phyloP scores from a whole-genome alignment of 108 stramenopile genomes.

The Cyclotella baltica region DNA sequence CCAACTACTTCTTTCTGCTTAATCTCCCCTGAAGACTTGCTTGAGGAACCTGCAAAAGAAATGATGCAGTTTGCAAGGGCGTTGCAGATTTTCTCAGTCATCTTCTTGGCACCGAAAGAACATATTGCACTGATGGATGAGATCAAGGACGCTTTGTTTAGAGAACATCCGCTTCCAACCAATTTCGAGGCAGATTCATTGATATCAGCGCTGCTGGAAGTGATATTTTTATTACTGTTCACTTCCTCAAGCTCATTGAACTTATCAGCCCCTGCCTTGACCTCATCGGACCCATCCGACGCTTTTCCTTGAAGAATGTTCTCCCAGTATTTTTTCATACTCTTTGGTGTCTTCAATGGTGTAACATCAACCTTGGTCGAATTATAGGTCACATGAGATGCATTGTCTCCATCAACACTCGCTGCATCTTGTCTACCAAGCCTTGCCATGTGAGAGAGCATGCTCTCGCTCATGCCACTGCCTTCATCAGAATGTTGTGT shows the following conservation, averaged over 20 bases:
- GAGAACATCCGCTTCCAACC: background rate
- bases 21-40: background rate
- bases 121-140: background rate
- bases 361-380: slow-evolving; percentile 36
- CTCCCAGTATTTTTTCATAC: slow-evolving; percentile 38
- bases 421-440: background rate
- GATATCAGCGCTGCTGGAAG: background rate
- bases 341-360: slow-evolving; percentile 25
- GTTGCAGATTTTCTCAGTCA: background rate
- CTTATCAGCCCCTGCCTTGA: background rate
- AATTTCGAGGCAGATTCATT: background rate
- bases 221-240: too few species aligned
- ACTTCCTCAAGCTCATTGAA: too few species aligned
- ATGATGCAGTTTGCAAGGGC: background rate
- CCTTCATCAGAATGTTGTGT: too few species aligned
- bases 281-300: background rate
- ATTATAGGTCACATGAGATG: too few species aligned
- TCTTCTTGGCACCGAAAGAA: background rate
- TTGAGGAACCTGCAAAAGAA: background rate
- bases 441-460: slow-evolving; percentile 1
- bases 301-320: slow-evolving; percentile 13
- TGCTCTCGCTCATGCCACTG: slow-evolving; percentile 11
- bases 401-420: background rate
- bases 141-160: background rate
- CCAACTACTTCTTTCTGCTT: background rate